phyloP scores from a whole-genome alignment of 2,329 filamentous ascomycete species.

The Beauveria asiatica region DNA sequence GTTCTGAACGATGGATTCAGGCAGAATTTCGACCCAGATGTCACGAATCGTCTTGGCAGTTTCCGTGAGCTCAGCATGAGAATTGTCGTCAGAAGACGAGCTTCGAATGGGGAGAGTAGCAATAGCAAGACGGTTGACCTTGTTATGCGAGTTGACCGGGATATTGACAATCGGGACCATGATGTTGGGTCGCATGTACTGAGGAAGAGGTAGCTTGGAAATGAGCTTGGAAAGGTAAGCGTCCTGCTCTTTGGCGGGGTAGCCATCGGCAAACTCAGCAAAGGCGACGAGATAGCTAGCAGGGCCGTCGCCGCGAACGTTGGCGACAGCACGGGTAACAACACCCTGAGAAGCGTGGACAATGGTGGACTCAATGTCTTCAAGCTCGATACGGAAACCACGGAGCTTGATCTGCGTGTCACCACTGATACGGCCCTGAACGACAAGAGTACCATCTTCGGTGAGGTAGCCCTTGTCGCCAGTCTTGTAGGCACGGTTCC shows the following conservation, averaged over 20 bases:
- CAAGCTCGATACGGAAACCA: conserved; percentile 37
- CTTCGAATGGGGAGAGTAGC: conserved; percentile 5
- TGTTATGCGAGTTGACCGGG: conserved; percentile 10
- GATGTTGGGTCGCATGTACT: conserved; percentile 13
- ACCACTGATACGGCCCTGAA: conserved; percentile 29
- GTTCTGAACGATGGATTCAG: conserved; percentile 14
- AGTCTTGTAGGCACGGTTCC: conserved; percentile 28
- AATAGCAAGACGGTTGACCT: conserved; percentile 11
- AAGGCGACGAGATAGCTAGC: conserved; percentile 20
- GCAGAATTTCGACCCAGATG: conserved; percentile 15
- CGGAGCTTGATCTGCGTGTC: conserved; percentile 38
- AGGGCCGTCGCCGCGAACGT: conserved; percentile 14
- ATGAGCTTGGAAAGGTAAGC: conserved; percentile 10
- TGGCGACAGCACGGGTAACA: conserved; percentile 18
- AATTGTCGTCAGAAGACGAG: not conserved
- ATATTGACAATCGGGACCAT: conserved; percentile 2
- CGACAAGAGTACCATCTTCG: conserved; percentile 24
- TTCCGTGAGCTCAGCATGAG: conserved; percentile 1
- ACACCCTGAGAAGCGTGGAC: conserved; percentile 14
- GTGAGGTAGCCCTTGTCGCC: conserved; percentile 30
- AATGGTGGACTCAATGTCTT: conserved; percentile 26
- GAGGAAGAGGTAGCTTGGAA: conserved; percentile 8
- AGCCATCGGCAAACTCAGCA: conserved; percentile 17
- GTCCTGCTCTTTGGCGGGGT: conserved; percentile 4
- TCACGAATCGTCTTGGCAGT: conserved; percentile 9